Evolutionary conservation across 2,329 filamentous ascomycete species (phyloP).

Genomic region (Tothia fuscella): DNA sequence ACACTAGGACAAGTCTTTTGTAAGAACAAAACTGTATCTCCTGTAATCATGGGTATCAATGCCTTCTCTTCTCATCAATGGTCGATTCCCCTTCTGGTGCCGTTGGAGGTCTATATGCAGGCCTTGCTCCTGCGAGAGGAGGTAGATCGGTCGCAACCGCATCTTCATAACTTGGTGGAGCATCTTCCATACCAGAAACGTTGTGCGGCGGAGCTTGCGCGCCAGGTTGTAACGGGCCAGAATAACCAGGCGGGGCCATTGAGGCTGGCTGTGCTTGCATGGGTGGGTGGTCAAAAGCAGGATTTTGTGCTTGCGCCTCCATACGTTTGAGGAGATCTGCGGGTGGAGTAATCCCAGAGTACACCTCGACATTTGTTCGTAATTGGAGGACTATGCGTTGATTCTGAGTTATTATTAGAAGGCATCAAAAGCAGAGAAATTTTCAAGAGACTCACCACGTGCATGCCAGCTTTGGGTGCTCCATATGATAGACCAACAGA

Average conservation of each 20-base stretch:
- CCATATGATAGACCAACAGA: constrained; percentile 69
- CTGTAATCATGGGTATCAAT: neutral
- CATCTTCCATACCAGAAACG: constrained; percentile 46
- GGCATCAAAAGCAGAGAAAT: neutral
- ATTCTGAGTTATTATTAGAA: constrained; percentile 29
- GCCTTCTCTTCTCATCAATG: constrained; percentile 5
- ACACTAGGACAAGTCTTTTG: no score
- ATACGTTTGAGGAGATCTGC: constrained; percentile 60
- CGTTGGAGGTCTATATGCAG: constrained; percentile 9
- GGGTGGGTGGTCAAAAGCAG: constrained; percentile 12
- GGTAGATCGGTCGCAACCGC: constrained; percentile 70
- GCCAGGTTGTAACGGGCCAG: neutral
- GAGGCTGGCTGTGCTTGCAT: constrained; percentile 11
- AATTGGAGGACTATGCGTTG: constrained; percentile 71
- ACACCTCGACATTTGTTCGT: constrained; percentile 68
- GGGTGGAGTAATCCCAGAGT: constrained; percentile 77
- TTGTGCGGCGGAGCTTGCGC: constrained; percentile 1
- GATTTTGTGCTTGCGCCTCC: constrained; percentile 18
- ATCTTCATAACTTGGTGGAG: constrained; percentile 92
- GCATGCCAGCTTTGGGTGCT: constrained; percentile 33
- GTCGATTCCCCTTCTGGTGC: constrained; percentile 7
- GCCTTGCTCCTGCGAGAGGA: constrained; percentile 57
- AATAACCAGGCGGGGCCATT: constrained; percentile 13
- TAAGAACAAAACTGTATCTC: neutral
- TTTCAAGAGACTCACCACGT: neutral